These are phyloP conservation scores for Pseudomassariella vexata DNA, from an alignment of 2,329 filamentous ascomycete genomes.

Conservation along the genomic window DNA sequence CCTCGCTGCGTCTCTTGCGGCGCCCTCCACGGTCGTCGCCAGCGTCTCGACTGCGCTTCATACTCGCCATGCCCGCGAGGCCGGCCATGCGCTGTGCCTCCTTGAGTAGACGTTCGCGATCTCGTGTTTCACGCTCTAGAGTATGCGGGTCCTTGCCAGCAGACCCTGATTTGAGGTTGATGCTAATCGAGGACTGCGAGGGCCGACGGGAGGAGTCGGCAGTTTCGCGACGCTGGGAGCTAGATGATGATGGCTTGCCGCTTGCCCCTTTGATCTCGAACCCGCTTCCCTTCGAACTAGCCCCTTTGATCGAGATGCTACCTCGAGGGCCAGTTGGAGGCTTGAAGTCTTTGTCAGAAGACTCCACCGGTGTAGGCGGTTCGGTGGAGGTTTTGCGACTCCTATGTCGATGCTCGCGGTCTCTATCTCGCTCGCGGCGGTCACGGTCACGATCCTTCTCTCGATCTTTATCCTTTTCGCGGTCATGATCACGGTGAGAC, in stretches of 20 bases:
- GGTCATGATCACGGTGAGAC: constrained; percentile 35
- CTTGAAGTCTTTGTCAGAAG: constrained; percentile 33
- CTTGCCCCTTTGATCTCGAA: constrained; percentile 32
- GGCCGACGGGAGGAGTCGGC: constrained; percentile 25
- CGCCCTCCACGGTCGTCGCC: constrained; percentile 39
- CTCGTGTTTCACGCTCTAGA: constrained; percentile 60
- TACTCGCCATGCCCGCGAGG: constrained; percentile 37
- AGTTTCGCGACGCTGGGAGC: constrained; percentile 18
- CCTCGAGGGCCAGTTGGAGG: constrained; percentile 34
- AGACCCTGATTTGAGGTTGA: constrained; percentile 14
- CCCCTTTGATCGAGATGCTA: constrained; percentile 21
- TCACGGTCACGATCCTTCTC: constrained; percentile 29
- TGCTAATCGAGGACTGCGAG: constrained; percentile 26
- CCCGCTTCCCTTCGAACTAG: constrained; percentile 17
- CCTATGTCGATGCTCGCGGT: constrained; percentile 26
- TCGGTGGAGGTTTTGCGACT: constrained; percentile 27
- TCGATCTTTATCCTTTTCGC: constrained; percentile 32
- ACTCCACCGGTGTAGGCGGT: constrained; percentile 23
- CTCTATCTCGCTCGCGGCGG: constrained; percentile 25
- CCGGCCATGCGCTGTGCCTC: constrained; percentile 62
- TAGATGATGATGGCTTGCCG: constrained; percentile 15
- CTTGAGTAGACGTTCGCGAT: constrained; percentile 60
- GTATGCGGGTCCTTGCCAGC: constrained; percentile 55
- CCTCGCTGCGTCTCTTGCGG: constrained; percentile 44
- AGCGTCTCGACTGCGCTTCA: constrained; percentile 40